These are phyloP conservation scores for Fusarium irregulare DNA, from an alignment of 2,329 filamentous ascomycete species.

Conservation along the genomic window DNA sequence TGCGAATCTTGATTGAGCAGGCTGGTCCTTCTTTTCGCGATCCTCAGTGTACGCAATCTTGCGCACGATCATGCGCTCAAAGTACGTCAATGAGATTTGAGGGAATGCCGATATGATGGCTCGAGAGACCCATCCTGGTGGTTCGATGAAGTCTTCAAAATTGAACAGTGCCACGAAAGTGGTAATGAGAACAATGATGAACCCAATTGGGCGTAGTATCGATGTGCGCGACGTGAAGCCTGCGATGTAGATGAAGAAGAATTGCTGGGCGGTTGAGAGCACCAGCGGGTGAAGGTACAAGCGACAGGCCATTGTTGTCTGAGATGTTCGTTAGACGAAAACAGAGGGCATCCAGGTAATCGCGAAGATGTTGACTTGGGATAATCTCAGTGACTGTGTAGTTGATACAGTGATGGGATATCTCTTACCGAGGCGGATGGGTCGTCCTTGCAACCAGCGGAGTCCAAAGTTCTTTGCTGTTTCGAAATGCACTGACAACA, in stretches of 20 bases:
- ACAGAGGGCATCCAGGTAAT: not conserved
- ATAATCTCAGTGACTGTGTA: not conserved
- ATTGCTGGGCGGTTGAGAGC: constrained; percentile 36
- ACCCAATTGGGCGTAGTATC: constrained; percentile 32
- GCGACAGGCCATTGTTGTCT: constrained; percentile 28
- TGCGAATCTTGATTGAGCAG: not conserved
- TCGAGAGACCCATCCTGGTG: constrained; percentile 38
- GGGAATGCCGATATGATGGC: constrained; percentile 36
- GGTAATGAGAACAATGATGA: constrained; percentile 31
- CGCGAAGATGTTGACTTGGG: not conserved
- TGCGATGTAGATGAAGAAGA: constrained; percentile 41
- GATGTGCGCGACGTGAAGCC: constrained; percentile 34
- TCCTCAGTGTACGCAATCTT: constrained; percentile 28
- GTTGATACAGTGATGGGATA: not conserved
- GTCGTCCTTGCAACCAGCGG: not conserved
- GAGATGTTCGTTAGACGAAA: not conserved
- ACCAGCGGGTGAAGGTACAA: constrained; percentile 33
- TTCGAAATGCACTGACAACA: not conserved
- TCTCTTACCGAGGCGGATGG: not conserved
- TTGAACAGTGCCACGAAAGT: constrained; percentile 30
- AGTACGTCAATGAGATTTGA: constrained; percentile 37
- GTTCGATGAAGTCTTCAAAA: constrained; percentile 32
- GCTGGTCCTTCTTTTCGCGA: constrained; percentile 2
- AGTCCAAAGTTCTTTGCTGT: not conserved
- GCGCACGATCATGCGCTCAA: constrained; percentile 40